Base-by-base conservation (phyloP, 148 eudicot species). In the Pouteria glomerata region DNA sequence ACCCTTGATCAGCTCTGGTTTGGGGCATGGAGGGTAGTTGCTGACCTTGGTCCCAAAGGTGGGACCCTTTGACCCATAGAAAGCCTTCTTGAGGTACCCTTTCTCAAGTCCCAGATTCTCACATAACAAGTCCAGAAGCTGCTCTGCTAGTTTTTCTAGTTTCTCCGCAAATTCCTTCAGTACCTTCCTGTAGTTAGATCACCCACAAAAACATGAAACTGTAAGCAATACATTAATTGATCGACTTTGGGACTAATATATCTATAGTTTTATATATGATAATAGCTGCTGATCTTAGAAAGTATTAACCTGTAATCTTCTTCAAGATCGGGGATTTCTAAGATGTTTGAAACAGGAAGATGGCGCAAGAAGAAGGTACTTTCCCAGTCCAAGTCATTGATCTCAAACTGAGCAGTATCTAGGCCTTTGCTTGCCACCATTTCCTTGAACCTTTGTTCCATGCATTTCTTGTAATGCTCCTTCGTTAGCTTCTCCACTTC, bases 11-110 rank as follows among this genome's bases (percentile, higher is more conserved):
- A 88, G 82, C 29, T 90, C 82, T 1, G 96, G 96, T 24, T 83
- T 83, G 1, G 96, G 96, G 73, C 96, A 90, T 21, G 90, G 92
- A 4, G 96, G 96, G 72, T 90, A 90, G 82, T 80, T 90, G 85
- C 92, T 88, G 23, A 90, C 92, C 79, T 90, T 90, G 23, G 96
- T 90, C 35, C 96, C 96, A 50, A 90, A 88, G 16, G 83, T 88
- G 0, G 96, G 96, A 23, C 96, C 90, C 37, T 87, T 81, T 35
- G 86, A 67, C 45, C 90, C 90, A 73, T 72, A 52, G 44, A 90
- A 88, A 21, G 81, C 90, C 76, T 81, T 84, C 83, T 88, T 88
- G 3, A 90, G 68, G 74, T 88, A 90, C 0, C 89, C 96, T 26
- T 79, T 88, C 68, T 90, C 92, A 1, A 90, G 71, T 29, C 96